Conservation (phyloP, 2,329 filamentous ascomycete genomes). For the Diaporthe sp. region DNA sequence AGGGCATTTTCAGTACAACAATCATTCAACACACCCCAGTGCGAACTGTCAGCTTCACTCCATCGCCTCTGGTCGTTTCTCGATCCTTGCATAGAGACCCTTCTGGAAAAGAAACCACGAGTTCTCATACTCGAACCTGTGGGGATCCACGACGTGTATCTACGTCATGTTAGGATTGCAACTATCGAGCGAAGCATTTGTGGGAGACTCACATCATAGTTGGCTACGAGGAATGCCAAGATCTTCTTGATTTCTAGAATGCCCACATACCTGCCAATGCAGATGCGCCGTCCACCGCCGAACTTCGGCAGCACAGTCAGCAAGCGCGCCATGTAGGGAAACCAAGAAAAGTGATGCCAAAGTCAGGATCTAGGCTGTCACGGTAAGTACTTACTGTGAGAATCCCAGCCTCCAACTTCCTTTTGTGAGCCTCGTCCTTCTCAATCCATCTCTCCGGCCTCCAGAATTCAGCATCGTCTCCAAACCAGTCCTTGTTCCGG, state of each 20-base stretch:
- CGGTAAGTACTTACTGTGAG: slow-evolving; percentile 36
- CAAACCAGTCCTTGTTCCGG: slow-evolving; percentile 38
- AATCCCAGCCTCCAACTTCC: slow-evolving; percentile 35
- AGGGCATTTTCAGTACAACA: too few relatives aligned
- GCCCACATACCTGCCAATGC: slow-evolving; percentile 41
- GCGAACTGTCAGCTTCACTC: neutral
- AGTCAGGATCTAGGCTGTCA: too few relatives aligned
- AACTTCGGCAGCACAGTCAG: slow-evolving; percentile 35
- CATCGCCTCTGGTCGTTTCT: neutral
- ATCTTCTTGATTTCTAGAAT: slow-evolving; percentile 45
- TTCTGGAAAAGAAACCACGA: slow-evolving; percentile 26
- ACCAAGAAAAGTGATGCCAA: neutral
- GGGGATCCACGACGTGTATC: slow-evolving; percentile 21
- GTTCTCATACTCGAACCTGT: slow-evolving; percentile 21
- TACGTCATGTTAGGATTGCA: neutral
- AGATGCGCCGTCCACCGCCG: slow-evolving; percentile 41
- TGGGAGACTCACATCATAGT: slow-evolving; percentile 40
- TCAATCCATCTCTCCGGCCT: slow-evolving; percentile 40
- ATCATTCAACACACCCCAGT: neutral
- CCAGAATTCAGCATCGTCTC: slow-evolving; percentile 39
- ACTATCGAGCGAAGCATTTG: neutral
- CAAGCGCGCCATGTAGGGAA: neutral
- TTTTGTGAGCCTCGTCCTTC: slow-evolving; percentile 32
- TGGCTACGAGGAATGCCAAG: slow-evolving; percentile 40
- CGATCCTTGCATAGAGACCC: slow-evolving; percentile 24